Evolutionary conservation across 2,329 filamentous ascomycete genomes (phyloP), one percentile per base, ranked within the genome.

Genomic region (Harringtonia aguacate): DNA sequence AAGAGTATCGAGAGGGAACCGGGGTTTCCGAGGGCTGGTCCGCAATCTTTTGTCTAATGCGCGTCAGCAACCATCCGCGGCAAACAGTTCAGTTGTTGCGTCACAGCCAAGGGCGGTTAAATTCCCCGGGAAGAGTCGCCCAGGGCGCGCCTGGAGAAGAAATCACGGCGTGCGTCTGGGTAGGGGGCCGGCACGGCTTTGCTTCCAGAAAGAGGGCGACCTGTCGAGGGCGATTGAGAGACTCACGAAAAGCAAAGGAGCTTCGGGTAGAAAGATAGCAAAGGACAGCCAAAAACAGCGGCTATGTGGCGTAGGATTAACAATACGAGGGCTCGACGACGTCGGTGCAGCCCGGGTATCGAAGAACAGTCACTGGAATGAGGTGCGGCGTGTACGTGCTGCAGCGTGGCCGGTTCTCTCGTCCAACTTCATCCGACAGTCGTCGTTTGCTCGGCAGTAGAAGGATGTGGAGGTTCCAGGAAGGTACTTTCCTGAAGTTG

Each of bases 381-480:
- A 7, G 12, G n/a, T 34, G 15, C 41, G 4, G 28, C 42, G 24
- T 41, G 29, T 28, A 36, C 31, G 34, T 43, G 41, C 43, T 24
- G 43, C 46, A 36, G 46, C 37, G 48, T 46, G 44, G 45, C 24
- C 41, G 44, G 48, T 47, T 46, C 44, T 49, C 10, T 37, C 43
- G 40, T 45, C 33, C 37, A 24, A 43, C 43, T 41, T 43, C 44
- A 44, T 42, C 45, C 44, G 46, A 41, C 31, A 41, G 37, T 34
- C 46, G 22, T 30, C 41, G 38, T 31, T 27, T 27, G 22, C 21
- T 46, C 47, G 47, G 48, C 43, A 47, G 37, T 46, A 38, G 38
- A 43, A 46, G 45, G 20, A 47, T 38, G 43, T 47, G 46, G 42
- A 51, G 44, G 52, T 54, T 42, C 38, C 47, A 39, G 35, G 40